A percentile compares a stretch with the other conserved stretches of the same genome.
Conservation (phyloP, 352 stramenopile genomes). For the Pythium diclinum region DNA sequence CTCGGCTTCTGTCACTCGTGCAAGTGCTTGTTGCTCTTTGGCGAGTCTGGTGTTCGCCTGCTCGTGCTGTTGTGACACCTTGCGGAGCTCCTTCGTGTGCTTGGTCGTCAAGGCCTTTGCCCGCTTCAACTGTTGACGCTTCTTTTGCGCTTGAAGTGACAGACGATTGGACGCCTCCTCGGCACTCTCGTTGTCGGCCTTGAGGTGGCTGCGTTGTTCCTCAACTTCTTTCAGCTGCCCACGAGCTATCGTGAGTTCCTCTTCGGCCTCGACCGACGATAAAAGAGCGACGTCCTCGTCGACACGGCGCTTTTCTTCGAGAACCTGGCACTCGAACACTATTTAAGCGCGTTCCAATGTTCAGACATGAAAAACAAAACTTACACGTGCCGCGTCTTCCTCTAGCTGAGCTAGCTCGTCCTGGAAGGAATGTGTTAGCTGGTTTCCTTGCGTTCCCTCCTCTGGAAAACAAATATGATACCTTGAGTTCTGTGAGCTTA, state of each 20-base stretch:
- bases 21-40: constrained; percentile 1
- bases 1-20: constrained; percentile 8
- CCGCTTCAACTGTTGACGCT: constrained; percentile 1
- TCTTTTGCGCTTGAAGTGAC: constrained; percentile 2
- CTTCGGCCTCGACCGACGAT: background rate
- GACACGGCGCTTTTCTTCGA: background rate
- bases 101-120: constrained; percentile 12
- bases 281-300: background rate
- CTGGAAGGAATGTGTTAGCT: constrained; percentile 1
- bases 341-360: background rate
- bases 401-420: constrained; percentile 12
- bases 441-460: background rate
- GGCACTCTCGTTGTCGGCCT: background rate
- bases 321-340: background rate
- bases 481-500: constrained; percentile 11
- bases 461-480: background rate
- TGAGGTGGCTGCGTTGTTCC: background rate
- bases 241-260: background rate
- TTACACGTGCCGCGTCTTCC: constrained; percentile 4
- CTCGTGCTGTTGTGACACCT: background rate
- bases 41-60: constrained; percentile 1
- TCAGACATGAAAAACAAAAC: background rate
- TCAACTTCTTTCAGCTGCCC: background rate
- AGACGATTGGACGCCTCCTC: constrained; percentile 1
- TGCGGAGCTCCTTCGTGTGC: constrained; percentile 15